A percentile compares a stretch with the other conserved stretches of the same genome.
phyloP scores from a whole-genome alignment of 163 green algal genomes.

The Volvox carteri region DNA sequence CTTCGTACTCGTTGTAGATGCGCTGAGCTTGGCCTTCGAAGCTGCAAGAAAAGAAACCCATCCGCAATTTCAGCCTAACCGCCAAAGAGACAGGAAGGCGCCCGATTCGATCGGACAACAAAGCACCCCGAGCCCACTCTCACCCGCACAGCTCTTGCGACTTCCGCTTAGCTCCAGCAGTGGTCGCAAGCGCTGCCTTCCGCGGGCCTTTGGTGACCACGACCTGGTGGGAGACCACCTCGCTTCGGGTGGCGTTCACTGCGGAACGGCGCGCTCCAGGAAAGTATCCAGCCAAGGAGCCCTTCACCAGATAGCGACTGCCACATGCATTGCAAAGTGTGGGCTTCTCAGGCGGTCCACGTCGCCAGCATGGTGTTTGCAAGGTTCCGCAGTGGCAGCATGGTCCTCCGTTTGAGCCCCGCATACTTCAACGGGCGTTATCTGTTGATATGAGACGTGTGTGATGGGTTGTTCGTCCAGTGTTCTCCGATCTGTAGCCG shows the following conservation, averaged over 20 bases:
- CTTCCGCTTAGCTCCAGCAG: constrained; percentile 38
- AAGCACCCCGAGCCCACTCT: background rate
- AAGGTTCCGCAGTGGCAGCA: constrained; percentile 45
- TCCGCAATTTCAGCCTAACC: background rate
- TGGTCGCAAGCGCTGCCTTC: background rate
- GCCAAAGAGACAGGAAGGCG: constrained; percentile 27
- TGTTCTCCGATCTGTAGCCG: background rate
- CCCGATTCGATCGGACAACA: background rate
- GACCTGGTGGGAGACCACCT: background rate
- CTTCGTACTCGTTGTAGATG: constrained; percentile 43
- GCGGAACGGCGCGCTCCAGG: constrained; percentile 47
- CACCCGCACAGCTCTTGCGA: constrained; percentile 11
- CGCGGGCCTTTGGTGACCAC: constrained; percentile 23
- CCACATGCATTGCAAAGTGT: constrained; percentile 81
- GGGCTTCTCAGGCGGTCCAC: constrained; percentile 68
- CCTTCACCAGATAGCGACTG: constrained; percentile 72
- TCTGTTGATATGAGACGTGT: background rate
- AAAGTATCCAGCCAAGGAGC: constrained; percentile 69
- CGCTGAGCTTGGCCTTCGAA: background rate
- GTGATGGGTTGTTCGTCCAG: background rate
- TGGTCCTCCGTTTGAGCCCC: constrained; percentile 13
- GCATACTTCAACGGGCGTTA: constrained; percentile 1
- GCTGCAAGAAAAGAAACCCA: background rate
- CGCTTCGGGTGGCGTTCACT: background rate
- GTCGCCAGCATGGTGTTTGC: constrained; percentile 46